These are phyloP conservation scores for Pueraria montana DNA, from an alignment of 306 rosid species.

Conservation along the genomic window DNA sequence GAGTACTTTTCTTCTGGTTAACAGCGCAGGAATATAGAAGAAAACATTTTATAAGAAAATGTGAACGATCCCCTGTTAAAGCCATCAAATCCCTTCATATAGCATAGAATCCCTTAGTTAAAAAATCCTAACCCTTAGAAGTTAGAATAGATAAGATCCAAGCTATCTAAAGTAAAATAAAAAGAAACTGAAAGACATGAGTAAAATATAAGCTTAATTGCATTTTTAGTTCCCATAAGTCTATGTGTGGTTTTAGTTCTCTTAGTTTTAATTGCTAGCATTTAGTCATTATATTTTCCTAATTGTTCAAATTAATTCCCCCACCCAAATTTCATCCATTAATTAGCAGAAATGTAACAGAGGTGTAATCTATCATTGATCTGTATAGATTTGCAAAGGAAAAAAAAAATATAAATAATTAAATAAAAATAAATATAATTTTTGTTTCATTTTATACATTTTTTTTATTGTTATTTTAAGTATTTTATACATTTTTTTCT, in stretches of 20 bases:
- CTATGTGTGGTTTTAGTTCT: background rate
- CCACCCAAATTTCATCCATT: background rate
- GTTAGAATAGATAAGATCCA: background rate
- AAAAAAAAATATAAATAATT: background rate
- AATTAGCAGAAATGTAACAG: background rate
- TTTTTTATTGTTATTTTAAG: background rate
- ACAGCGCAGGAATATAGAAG: slow-evolving; percentile 31
- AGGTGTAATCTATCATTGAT: background rate
- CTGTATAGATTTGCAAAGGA: background rate
- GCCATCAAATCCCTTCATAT: background rate
- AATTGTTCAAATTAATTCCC: background rate
- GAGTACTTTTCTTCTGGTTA: slow-evolving; percentile 14
- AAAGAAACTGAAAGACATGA: slow-evolving; percentile 31
- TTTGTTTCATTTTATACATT: background rate
- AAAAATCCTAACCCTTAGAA: background rate
- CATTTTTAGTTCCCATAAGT: background rate
- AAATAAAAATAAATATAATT: background rate
- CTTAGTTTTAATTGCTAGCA: background rate
- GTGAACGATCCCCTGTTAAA: slow-evolving; percentile 22
- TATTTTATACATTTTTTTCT: background rate
- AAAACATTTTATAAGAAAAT: slow-evolving; percentile 32
- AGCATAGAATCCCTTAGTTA: background rate
- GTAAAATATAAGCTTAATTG: slow-evolving; percentile 2
- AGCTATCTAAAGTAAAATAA: slow-evolving; percentile 32
- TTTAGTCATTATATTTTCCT: background rate